Evolutionary conservation across 495 filamentous ascomycete species (phyloP), one percentile per base, ranked within the genome.

Genomic region (Xylaria cubensis): DNA sequence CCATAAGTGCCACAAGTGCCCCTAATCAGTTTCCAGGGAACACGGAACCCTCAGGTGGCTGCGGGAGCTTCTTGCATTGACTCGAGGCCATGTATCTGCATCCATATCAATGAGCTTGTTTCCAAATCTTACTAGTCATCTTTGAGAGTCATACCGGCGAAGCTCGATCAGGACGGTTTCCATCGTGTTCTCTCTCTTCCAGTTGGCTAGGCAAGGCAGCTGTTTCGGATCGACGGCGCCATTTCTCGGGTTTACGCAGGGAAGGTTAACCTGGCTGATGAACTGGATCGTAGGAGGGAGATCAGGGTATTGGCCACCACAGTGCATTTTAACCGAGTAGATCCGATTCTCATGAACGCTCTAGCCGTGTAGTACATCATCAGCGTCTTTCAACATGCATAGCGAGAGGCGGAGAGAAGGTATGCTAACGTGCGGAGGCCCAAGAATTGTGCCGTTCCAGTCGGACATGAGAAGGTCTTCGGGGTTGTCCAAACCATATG

Each of bases 361-460:
- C 97, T 99, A 75, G 6, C 41, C 3, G 41, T 19, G 32, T 4
- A 66, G 24, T 39, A n/a, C 50, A 61, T 44, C 51, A 74, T 76
- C 69, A 76, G 71, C 29, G 6, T 53, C 24, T 3, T 26, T 21
- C 39, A 8, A 19, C 29, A 2, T 26, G 0, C 10, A 41, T 15
- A 39, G 58, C 26, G 15, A 17, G 17, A 19, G 36, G 26, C 13
- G n/a, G 26, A 29, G 13, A 41, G n/a, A 29, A n/a, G 13, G 26
- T 41, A 0, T 66, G 86, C 91, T 74, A 85, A 97, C 96, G 80
- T 99, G 97, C 76, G 97, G 96, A 75, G 96, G 96, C 0, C 96
- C 96, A 62, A 98, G 90, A 74, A 99, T 98, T 1, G 96, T 98
- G 64, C 94, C 96, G 74, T 97, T 97, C 96, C 96, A 99, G 88